Conservation (phyloP, 1,284 basidiomycete species). For the Naganishia sp. region DNA sequence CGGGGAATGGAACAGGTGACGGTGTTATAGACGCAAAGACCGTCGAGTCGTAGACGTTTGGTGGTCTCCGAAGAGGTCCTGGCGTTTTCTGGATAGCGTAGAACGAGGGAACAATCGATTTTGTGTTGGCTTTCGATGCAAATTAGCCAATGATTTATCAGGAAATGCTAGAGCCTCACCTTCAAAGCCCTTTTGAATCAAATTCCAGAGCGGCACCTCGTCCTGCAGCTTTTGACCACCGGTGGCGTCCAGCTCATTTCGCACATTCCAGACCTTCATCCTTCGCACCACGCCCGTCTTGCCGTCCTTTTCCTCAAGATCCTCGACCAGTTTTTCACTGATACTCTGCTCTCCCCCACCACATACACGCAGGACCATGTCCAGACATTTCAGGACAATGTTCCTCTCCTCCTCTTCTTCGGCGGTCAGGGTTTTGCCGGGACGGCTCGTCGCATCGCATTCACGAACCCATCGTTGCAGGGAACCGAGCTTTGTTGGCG, state of each 20-base stretch:
- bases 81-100: constrained; percentile 48
- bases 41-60: constrained; percentile 59
- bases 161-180: constrained; percentile 7
- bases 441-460: constrained; percentile 57
- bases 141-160: neutral
- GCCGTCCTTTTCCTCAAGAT: constrained; percentile 29
- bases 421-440: constrained; percentile 42
- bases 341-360: constrained; percentile 29
- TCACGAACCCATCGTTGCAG: constrained; percentile 63
- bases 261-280: constrained; percentile 46
- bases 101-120: constrained; percentile 41
- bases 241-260: constrained; percentile 35
- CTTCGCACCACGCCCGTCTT: constrained; percentile 36
- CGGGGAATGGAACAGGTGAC: constrained; percentile 54
- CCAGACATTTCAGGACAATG: constrained; percentile 56
- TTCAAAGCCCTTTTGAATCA: constrained; percentile 42
- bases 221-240: constrained; percentile 26
- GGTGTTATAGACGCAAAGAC: constrained; percentile 56
- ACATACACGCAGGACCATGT: constrained; percentile 59
- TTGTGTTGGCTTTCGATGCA: constrained; percentile 27
- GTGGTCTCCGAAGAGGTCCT: constrained; percentile 56
- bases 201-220: constrained; percentile 48
- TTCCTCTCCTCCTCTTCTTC: constrained; percentile 45
- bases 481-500: constrained; percentile 61
- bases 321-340: constrained; percentile 28